Percentiles rank a stretch among this genome's conserved stretches.
Conservation (phyloP, 768 basidiomycete species). For the Steccherinum ochraceum region DNA sequence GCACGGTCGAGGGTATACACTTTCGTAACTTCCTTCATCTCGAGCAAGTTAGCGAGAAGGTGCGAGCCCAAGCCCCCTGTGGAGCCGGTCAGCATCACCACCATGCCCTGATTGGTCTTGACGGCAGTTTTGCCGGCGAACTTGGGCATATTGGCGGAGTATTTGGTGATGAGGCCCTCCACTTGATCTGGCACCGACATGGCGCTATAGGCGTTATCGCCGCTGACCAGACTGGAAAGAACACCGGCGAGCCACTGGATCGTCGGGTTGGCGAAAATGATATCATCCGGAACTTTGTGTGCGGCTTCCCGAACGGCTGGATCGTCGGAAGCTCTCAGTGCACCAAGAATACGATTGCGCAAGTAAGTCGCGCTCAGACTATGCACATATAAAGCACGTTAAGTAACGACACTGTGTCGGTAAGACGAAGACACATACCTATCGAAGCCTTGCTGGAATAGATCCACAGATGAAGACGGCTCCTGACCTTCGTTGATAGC, state of each 20-base stretch:
- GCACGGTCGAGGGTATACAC: constrained; percentile 5
- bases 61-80: constrained; percentile 10
- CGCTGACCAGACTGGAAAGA: neutral
- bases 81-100: constrained; percentile 9
- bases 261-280: constrained; percentile 6
- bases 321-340: neutral
- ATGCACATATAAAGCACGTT: neutral
- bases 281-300: neutral
- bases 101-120: neutral
- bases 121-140: neutral
- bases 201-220: neutral
- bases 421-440: constrained; percentile 17
- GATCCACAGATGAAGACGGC: constrained; percentile 6
- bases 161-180: neutral
- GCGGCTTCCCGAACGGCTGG: neutral
- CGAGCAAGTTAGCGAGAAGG: constrained; percentile 5
- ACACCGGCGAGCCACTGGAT: constrained; percentile 1
- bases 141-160: constrained; percentile 3
- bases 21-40: neutral
- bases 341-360: constrained; percentile 5
- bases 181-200: neutral
- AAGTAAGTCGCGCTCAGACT: constrained; percentile 10
- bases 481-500: constrained; percentile 1
- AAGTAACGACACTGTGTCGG: neutral
- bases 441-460: constrained; percentile 31